phyloP scores from a whole-genome alignment of 148 eudicot species.

The Fallopia convolvulus region DNA sequence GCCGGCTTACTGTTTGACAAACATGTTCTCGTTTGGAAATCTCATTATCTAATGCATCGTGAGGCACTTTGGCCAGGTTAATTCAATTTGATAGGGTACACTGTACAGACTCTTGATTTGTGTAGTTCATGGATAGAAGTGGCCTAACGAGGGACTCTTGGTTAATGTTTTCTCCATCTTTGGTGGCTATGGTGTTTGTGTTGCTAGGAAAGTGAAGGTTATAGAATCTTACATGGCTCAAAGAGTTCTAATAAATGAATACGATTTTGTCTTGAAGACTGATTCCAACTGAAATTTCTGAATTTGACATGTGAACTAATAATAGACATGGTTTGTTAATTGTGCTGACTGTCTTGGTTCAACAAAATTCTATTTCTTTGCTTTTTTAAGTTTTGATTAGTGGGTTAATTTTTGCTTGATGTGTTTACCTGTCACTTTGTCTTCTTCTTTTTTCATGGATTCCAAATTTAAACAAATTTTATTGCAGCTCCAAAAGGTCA shows the following conservation, averaged over 20 bases:
- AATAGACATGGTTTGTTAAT: neutral
- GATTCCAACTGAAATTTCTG: neutral
- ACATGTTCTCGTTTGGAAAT: neutral
- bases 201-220: neutral
- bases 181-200: neutral
- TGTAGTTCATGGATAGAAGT: neutral
- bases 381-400: neutral
- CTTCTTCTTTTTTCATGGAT: neutral
- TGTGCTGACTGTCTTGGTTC: neutral
- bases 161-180: neutral
- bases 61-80: neutral
- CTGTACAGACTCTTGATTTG: neutral
- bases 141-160: neutral
- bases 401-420: slow-evolving; percentile 2
- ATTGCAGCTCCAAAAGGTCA: slow-evolving; percentile 64
- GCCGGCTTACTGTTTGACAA: neutral
- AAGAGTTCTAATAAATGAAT: neutral
- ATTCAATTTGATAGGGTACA: neutral
- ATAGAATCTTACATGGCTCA: neutral
- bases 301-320: neutral
- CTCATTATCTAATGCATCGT: neutral
- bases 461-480: neutral
- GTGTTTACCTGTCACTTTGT: neutral
- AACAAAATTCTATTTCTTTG: neutral
- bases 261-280: neutral